These are phyloP conservation scores for Acmispon strigosus DNA, from an alignment of 306 rosid genomes.

Conservation along the genomic window DNA sequence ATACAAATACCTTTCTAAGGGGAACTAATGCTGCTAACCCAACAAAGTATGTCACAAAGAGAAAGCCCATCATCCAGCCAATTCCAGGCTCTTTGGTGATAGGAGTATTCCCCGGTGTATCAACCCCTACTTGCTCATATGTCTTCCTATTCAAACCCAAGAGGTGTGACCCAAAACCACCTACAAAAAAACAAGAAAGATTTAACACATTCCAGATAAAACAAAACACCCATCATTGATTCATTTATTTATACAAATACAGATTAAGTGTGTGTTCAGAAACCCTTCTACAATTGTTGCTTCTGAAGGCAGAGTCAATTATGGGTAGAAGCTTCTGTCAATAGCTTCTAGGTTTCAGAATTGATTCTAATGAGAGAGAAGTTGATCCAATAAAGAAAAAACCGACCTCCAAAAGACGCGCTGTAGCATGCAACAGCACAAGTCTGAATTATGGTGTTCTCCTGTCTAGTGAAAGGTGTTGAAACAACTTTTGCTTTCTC, in stretches of 20 bases:
- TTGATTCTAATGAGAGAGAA: no score
- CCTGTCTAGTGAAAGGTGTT: constrained; percentile 77
- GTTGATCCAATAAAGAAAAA: background rate
- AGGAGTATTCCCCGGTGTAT: constrained; percentile 59
- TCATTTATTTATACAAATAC: background rate
- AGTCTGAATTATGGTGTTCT: constrained; percentile 82
- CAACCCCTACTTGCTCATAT: constrained; percentile 65
- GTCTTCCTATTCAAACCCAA: constrained; percentile 69
- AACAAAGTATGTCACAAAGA: constrained; percentile 76
- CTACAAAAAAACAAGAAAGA: constrained; percentile 30
- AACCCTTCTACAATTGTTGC: no score
- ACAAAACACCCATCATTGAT: background rate
- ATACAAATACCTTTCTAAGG: constrained; percentile 62
- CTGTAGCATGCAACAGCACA: constrained; percentile 94
- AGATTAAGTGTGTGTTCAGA: no score
- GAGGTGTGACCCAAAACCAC: constrained; percentile 86
- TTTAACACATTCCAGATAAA: background rate
- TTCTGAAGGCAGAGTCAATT: no score
- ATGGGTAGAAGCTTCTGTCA: no score
- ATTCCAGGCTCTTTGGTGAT: constrained; percentile 76
- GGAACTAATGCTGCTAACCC: constrained; percentile 79
- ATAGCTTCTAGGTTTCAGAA: no score
- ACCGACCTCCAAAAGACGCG: constrained; percentile 68
- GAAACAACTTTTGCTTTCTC: constrained; percentile 66
- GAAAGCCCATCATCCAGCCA: constrained; percentile 91